Percentiles rank a stretch among this genome's conserved stretches.
phyloP scores from a whole-genome alignment of 2,329 filamentous ascomycete genomes.

The Microdochium bolleyi region DNA sequence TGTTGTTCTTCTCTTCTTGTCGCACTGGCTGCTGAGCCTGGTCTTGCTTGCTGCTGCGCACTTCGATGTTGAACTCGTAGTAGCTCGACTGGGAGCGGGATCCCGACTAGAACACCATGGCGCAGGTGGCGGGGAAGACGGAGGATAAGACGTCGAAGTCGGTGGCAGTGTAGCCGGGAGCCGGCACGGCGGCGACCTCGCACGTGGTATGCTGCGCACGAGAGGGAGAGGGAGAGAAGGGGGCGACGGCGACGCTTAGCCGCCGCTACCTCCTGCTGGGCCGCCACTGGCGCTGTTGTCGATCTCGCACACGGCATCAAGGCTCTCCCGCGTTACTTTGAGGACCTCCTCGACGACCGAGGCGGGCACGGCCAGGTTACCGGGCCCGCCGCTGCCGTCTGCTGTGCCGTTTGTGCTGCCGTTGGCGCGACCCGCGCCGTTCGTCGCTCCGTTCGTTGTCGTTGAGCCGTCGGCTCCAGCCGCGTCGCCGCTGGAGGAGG shows the following conservation, averaged over 20 bases:
- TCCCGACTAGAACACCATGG: no score
- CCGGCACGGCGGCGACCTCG: no score
- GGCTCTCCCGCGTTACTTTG: slow-evolving; percentile 48
- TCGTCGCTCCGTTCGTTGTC: slow-evolving; percentile 10
- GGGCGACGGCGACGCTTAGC: neutral
- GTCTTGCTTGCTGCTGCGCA: no score
- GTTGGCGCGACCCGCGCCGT: slow-evolving; percentile 9
- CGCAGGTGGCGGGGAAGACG: no score
- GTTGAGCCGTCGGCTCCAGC: slow-evolving; percentile 12
- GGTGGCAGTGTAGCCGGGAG: no score
- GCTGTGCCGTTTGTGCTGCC: slow-evolving; percentile 1
- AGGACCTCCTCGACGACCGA: slow-evolving; percentile 55
- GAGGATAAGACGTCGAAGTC: no score
- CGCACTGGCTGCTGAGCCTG: no score
- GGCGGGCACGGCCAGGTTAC: slow-evolving; percentile 47
- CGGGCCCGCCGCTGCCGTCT: slow-evolving; percentile 10
- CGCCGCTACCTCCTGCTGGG: slow-evolving; percentile 5
- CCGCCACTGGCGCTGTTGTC: slow-evolving; percentile 26
- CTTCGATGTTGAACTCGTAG: no score
- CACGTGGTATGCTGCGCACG: no score
- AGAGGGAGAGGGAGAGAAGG: neutral
- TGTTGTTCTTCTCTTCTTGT: no score
- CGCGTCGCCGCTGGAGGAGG: slow-evolving; percentile 3
- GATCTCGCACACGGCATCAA: slow-evolving; percentile 41
- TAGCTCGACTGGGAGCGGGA: no score